Percentiles rank a stretch among this genome's conserved stretches.
Conservation (phyloP, 306 rosid genomes). For the Sechiopsis laciniata region DNA sequence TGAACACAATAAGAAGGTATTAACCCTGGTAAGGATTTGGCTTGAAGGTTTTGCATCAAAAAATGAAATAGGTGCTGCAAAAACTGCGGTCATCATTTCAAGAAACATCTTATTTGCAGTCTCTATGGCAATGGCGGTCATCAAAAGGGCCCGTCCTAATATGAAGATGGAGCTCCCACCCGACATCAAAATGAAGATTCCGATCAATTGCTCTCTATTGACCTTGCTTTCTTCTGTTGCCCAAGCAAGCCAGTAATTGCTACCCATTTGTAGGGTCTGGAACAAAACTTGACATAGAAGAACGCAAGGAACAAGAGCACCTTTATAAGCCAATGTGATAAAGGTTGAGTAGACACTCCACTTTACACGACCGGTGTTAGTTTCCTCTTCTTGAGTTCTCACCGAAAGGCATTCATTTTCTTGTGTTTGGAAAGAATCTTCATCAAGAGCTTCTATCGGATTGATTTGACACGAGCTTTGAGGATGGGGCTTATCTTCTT, state of each 20-base stretch:
- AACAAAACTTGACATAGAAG: slow-evolving; percentile 78
- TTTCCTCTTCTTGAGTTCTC: slow-evolving; percentile 63
- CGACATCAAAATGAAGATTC: slow-evolving; percentile 53
- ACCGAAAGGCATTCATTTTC: slow-evolving; percentile 29
- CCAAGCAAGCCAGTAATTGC: slow-evolving; percentile 97
- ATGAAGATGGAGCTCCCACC: slow-evolving; percentile 78
- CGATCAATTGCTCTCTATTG: slow-evolving; percentile 41
- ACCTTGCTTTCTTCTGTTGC: slow-evolving; percentile 48
- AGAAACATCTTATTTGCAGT: slow-evolving; percentile 68
- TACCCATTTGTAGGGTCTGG: slow-evolving; percentile 77
- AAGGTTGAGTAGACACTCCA: slow-evolving; percentile 83
- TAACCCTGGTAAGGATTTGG: slow-evolving; percentile 70
- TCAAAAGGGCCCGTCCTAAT: slow-evolving; percentile 68
- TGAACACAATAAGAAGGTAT: slow-evolving; percentile 18
- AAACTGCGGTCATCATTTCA: slow-evolving; percentile 66
- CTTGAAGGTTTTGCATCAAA: slow-evolving; percentile 85
- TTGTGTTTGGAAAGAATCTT: slow-evolving; percentile 29
- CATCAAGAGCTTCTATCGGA: slow-evolving; percentile 54
- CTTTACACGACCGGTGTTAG: slow-evolving; percentile 72
- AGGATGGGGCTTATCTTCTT: slow-evolving; percentile 31
- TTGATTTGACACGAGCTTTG: slow-evolving; percentile 33
- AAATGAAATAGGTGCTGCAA: slow-evolving; percentile 74
- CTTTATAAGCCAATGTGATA: slow-evolving; percentile 62
- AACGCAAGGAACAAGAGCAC: slow-evolving; percentile 71
- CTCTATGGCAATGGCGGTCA: slow-evolving; percentile 63